These are phyloP conservation scores for Uncinocarpus reesii DNA, from an alignment of 2,329 filamentous ascomycete genomes.

Conservation along the genomic window DNA sequence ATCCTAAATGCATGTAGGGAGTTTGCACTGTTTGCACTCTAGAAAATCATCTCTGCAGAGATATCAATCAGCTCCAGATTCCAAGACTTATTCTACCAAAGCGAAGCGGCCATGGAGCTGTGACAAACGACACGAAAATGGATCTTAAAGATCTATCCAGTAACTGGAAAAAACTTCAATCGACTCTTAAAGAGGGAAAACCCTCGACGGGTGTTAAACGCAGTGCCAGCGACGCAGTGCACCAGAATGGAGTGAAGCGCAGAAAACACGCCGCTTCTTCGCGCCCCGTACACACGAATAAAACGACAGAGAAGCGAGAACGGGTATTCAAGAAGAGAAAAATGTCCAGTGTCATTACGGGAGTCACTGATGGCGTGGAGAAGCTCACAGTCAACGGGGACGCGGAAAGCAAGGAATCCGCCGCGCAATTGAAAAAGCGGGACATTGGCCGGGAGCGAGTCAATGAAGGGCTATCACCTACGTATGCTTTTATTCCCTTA, in stretches of 20 bases:
- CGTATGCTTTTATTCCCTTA: conserved; percentile 24
- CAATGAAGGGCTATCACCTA: conserved; percentile 51
- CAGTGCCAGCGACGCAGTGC: conserved; percentile 7
- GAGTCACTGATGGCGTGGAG: not conserved
- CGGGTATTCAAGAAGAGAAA: conserved; percentile 10
- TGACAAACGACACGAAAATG: conserved; percentile 25
- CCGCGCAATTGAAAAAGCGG: not conserved
- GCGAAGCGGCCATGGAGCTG: conserved; percentile 1
- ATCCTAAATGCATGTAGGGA: not conserved
- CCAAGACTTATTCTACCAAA: not conserved
- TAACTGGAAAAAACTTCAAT: conserved; percentile 44
- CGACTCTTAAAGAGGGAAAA: conserved; percentile 32
- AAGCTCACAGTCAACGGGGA: conserved; percentile 10
- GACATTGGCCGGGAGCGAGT: conserved; percentile 37
- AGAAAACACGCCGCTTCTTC: conserved; percentile 12
- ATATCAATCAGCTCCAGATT: not conserved
- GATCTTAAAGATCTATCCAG: conserved; percentile 38
- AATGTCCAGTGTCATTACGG: conserved; percentile 3
- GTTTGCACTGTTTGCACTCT: conserved; percentile 16
- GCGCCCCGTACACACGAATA: not conserved
- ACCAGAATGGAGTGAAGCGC: conserved; percentile 15
- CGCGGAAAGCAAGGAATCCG: not conserved
- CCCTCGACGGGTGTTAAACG: conserved; percentile 15
- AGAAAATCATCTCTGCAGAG: not conserved
- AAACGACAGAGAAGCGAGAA: conserved; percentile 4